Evolutionary conservation across 2,329 filamentous ascomycete species (phyloP).

Genomic region (Alternaria sp.): DNA sequence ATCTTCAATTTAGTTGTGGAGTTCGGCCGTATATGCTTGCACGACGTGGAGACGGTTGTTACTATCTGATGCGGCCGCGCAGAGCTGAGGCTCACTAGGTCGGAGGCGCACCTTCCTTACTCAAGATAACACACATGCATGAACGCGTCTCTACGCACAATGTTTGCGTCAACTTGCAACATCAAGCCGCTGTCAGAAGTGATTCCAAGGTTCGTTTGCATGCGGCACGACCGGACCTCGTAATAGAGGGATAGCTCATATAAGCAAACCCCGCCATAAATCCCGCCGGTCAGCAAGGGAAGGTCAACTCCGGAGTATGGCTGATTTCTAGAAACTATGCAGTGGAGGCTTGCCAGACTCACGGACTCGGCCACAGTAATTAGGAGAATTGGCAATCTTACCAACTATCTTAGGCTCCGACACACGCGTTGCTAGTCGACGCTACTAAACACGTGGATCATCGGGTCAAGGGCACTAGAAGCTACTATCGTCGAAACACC

Average conservation of each 20-base stretch:
- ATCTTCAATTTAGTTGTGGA: conserved; percentile 11
- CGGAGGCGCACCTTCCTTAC: conserved; percentile 29
- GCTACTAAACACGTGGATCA: conserved; percentile 21
- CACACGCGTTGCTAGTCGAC: conserved; percentile 19
- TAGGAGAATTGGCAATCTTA: conserved; percentile 37
- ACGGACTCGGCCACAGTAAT: conserved; percentile 17
- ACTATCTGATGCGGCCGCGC: conserved; percentile 22
- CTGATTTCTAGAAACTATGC: conserved; percentile 35
- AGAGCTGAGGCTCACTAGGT: conserved; percentile 23
- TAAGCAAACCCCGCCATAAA: conserved; percentile 46
- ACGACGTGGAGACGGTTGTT: conserved; percentile 12
- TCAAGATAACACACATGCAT: conserved; percentile 24
- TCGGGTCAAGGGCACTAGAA: conserved; percentile 17
- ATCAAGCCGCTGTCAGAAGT: conserved; percentile 33
- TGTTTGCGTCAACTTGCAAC: conserved; percentile 34
- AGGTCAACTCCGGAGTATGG: conserved; percentile 28
- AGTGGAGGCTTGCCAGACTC: conserved; percentile 25
- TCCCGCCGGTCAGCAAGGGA: conserved; percentile 39
- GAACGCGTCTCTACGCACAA: conserved; percentile 20
- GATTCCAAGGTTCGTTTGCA: conserved; percentile 26
- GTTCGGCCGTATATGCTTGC: conserved; percentile 18
- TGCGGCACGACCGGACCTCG: conserved; percentile 35
- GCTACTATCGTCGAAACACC: conserved; percentile 19
- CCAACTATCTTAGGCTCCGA: conserved; percentile 22
- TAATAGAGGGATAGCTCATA: conserved; percentile 28